Evolutionary conservation across 345 rosid genomes (phyloP).

Genomic region (Laguncularia racemosa): DNA sequence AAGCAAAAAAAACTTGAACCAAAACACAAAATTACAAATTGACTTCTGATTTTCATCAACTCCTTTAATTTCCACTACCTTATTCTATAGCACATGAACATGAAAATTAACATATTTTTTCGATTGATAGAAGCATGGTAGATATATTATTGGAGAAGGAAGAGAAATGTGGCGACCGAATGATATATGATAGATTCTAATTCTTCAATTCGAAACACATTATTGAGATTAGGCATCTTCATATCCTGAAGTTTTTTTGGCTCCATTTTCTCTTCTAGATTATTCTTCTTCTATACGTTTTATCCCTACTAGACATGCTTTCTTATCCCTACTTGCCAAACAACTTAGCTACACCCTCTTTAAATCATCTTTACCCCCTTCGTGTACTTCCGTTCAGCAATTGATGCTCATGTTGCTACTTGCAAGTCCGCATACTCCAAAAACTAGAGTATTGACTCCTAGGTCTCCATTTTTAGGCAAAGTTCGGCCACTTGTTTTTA

Average conservation of each 20-base stretch:
- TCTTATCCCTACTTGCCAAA: slow-evolving; percentile 25
- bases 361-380: slow-evolving; percentile 13
- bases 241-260: slow-evolving; percentile 21
- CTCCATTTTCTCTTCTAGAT: slow-evolving; percentile 35
- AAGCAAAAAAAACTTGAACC: too few species aligned
- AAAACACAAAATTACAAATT: too few species aligned
- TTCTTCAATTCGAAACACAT: slow-evolving; percentile 34
- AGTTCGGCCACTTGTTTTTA: too few species aligned
- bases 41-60: too few species aligned
- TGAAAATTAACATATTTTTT: too few species aligned
- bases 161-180: slow-evolving; percentile 13
- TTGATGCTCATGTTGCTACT: not conserved
- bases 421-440: not conserved
- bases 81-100: too few species aligned
- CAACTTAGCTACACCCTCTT: slow-evolving; percentile 20
- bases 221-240: slow-evolving; percentile 59
- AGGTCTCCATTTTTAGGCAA: too few species aligned
- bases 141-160: not conserved
- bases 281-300: slow-evolving; percentile 20
- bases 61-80: too few species aligned
- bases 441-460: not conserved
- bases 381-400: slow-evolving; percentile 4
- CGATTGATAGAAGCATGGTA: too few species aligned
- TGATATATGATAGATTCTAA: slow-evolving; percentile 32
- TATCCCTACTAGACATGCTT: slow-evolving; percentile 29